These are phyloP conservation scores for Suillus bovinus DNA, from an alignment of 768 basidiomycete genomes.

Conservation along the genomic window DNA sequence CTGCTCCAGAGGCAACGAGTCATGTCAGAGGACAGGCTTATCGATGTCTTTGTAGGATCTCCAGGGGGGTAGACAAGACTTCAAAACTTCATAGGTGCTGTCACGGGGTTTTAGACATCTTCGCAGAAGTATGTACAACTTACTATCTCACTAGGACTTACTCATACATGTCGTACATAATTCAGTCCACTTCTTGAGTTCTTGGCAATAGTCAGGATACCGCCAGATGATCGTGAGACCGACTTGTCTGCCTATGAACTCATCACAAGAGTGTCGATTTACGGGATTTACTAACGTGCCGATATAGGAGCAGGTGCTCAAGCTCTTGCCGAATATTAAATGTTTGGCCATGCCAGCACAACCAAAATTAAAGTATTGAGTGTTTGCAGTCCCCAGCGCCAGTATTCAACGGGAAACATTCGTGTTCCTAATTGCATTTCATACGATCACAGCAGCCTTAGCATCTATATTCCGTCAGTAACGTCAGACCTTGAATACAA, in stretches of 20 bases:
- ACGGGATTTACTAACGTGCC: background rate
- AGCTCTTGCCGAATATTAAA: background rate
- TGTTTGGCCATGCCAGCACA: background rate
- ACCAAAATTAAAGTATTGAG: background rate
- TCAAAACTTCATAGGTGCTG: background rate
- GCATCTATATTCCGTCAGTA: background rate
- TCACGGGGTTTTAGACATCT: background rate
- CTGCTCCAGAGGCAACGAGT: conserved; percentile 28
- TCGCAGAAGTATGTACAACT: background rate
- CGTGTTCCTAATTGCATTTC: background rate
- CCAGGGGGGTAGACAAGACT: background rate
- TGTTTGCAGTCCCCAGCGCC: background rate
- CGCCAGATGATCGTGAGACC: background rate
- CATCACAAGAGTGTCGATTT: background rate
- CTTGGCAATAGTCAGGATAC: background rate
- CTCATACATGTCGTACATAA: background rate
- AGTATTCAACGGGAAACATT: background rate
- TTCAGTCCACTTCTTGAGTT: background rate
- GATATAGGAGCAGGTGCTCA: too few species aligned
- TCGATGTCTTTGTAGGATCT: conserved; percentile 29
- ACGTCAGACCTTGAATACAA: background rate
- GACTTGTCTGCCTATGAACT: background rate
- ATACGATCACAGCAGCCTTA: background rate
- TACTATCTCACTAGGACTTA: background rate
- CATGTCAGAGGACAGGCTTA: conserved; percentile 22